Evolutionary conservation across 768 basidiomycete species (phyloP), one percentile per base, ranked within the genome.

Genomic region (Lactarius tabidus): DNA sequence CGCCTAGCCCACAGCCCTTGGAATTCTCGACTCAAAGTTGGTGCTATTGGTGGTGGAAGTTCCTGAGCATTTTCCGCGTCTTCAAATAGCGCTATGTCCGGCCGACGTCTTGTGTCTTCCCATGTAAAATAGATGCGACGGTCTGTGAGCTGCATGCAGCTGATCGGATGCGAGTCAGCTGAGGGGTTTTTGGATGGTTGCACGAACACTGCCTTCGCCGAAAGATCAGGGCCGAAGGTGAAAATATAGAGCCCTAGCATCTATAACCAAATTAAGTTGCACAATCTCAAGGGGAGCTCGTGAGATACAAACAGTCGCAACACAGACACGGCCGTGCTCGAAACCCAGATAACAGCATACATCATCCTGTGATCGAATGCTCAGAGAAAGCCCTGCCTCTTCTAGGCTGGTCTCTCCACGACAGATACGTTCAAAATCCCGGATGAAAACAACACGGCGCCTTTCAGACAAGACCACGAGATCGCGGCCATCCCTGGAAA

Each of bases 401-500:
- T 48, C 39, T 17, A 60, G 57, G 15, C 26, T 58, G 23, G 10
- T 36, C 35, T 60, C 59, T 36, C 51, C 53, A 29, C 36, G 28
- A 41, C 71, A 62, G 33, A 74, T 61, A 23, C 72, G 71, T 55
- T 70, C 65, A 61, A 78, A 77, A 67, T 79, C 72, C 14, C 70
- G 70, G 36, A 78, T 69, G 39, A 78, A 59, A 29, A 75, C 51
- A 7, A 79, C 17, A 18, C 72, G 60, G 28, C 71, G 66, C 68
- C 67, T 59, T 51, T 67, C 35, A 67, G 57, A 62, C 35, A 77
- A 70, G 0, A 74, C 68, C 8, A 72, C 77, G 36, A 79, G 57
- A 59, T 77, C 72, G 26, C 67, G 73, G 15, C 77, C 77, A 52
- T 72, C 70, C 6, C 71, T 69, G 9, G 77, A 78, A 0, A 77